phyloP scores from a whole-genome alignment of 2,329 filamentous ascomycete genomes.

The Botrytis porri region DNA sequence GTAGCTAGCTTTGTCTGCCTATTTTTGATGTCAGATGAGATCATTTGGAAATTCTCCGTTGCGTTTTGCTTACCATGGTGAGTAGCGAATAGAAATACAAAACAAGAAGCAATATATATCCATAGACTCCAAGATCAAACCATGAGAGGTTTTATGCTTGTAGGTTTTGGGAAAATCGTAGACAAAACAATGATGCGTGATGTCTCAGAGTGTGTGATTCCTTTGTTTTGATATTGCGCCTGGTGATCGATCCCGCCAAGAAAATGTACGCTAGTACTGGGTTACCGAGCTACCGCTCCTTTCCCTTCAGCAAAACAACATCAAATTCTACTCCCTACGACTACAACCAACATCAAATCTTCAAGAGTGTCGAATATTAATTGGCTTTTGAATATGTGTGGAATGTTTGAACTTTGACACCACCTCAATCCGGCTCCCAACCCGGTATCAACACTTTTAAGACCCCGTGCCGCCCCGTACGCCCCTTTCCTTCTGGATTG shows the following conservation, averaged over 20 bases:
- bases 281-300: background rate
- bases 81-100: background rate
- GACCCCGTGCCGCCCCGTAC: background rate
- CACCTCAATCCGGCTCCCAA: background rate
- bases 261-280: background rate
- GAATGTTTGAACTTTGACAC: background rate
- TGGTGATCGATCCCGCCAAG: background rate
- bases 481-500: background rate
- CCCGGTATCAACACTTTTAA: background rate
- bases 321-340: background rate
- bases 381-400: background rate
- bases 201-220: background rate
- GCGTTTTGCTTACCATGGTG: constrained; percentile 6
- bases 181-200: background rate
- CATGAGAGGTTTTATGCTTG: background rate
- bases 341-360: background rate
- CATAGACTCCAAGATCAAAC: background rate
- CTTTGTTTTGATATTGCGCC: background rate
- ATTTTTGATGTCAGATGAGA: constrained; percentile 4
- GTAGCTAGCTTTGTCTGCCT: constrained; percentile 18
- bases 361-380: background rate
- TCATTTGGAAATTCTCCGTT: background rate
- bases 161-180: background rate
- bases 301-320: background rate
- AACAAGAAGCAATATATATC: background rate